A percentile compares a stretch with the other conserved stretches of the same genome.
These are phyloP conservation scores for Cyathus olla DNA, from an alignment of 1,284 basidiomycete species.

Conservation along the genomic window DNA sequence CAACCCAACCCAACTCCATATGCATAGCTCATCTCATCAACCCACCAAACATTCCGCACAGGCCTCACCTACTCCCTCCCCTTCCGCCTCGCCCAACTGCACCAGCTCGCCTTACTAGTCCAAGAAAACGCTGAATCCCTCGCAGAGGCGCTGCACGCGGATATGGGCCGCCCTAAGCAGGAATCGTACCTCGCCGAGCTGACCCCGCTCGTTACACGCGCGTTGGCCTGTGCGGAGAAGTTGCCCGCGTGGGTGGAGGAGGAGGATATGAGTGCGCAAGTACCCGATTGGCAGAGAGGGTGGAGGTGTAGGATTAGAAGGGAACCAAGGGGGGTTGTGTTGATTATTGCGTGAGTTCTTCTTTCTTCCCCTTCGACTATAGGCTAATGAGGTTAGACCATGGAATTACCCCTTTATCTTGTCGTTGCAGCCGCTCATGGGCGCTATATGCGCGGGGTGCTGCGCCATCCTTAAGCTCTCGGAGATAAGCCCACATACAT, in stretches of 20 bases:
- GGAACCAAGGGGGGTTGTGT: background rate
- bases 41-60: background rate
- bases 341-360: background rate
- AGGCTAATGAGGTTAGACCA: background rate
- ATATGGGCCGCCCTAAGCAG: background rate
- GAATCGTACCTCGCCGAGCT: background rate
- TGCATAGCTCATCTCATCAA: too few relatives aligned
- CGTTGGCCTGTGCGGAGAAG: background rate
- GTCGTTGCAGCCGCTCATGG: background rate
- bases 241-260: background rate
- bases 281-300: background rate
- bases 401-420: conserved; percentile 5
- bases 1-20: too few relatives aligned
- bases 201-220: background rate
- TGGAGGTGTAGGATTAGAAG: background rate
- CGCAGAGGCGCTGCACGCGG: background rate
- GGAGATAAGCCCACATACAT: conserved; percentile 72
- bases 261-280: background rate
- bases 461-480: conserved; percentile 78
- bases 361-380: background rate
- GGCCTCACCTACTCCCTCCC: background rate
- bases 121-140: background rate
- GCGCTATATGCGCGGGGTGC: conserved; percentile 47
- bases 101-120: background rate
- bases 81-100: background rate